Evolutionary conservation across 2,329 filamentous ascomycete genomes (phyloP), one percentile per base, ranked within the genome.

Genomic region (Davidsoniella eucalypti): DNA sequence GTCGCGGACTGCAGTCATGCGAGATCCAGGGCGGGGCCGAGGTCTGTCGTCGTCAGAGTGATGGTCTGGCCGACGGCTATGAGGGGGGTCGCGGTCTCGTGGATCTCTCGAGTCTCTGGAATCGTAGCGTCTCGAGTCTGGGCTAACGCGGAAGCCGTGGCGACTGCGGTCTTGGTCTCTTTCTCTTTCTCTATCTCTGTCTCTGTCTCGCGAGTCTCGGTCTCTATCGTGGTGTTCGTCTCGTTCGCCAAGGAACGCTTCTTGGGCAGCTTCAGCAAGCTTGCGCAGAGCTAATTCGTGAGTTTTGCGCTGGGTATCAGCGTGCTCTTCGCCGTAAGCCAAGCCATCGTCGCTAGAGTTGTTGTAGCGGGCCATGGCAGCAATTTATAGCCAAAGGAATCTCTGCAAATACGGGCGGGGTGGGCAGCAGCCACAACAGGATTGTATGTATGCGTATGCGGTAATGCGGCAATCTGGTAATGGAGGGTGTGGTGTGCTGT

Each of bases 91-190:
- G 33, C 10, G 45, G 45, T 18, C 44, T 45, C 9, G 40, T 29
- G 18, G 39, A 23, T 40, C 40, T 23, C 44, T 44, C 5, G 44
- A 45, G 37, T 49, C 37, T 42, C 37, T 43, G 6, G n/a, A 40
- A 14, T 46, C 29, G 37, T 18, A 17, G 3, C 37, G 17, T 14
- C 46, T 25, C 6, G 40, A n/a, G 41, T 50, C 48, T 17, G 36
- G 45, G 12, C 18, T 21, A 39, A 41, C 45, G 18, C 40, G 38
- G 36, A 47, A 39, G 26, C 51, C 46, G 29, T 33, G 29, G 29
- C 29, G 29, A 33, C 29, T 33, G 29, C 29, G 29, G 12, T 33
- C 12, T 73, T 9, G 12, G 12, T 33, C 9, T 33, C 29, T 33
- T 12, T 33, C 12, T 33, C 26, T 21, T 3, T 21, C 21, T 26